Evolutionary conservation across 768 basidiomycete species (phyloP), one percentile per base, ranked within the genome.

Genomic region (Boletus huronensis): DNA sequence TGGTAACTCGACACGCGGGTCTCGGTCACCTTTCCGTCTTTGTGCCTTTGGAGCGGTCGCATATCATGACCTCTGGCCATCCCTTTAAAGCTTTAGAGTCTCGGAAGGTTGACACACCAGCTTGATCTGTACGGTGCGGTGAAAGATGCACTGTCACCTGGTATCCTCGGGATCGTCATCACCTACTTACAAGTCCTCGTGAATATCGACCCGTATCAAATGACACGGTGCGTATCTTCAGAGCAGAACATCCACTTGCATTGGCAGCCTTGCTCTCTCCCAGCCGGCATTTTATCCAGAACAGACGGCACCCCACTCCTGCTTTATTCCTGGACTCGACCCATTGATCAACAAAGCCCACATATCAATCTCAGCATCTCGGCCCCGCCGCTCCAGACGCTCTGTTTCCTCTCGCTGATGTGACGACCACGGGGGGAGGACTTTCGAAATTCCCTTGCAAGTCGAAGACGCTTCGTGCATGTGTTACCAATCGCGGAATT

Each of bases 21-120:
- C 5, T 50, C 34, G 19, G n/a, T n/a, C n/a, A n/a, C 58, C 16
- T 58, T 49, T 21, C 21, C 32, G 14, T 11, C 32, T 38, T 40
- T 29, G 25, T 48, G 47, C 9, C 25, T 58, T 49, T 48, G 58
- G 35, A 29, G 34, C 21, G 9, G 35, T 52, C 34, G 36, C 50
- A 23, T 48, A 45, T 31, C 46, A 17, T 14, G 41, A 58, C 29
- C 23, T 58, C 29, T 56, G 58, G 58, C 58, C 58, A 14, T 40
- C 48, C n/a, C n/a, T 49, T 52, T 48, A 52, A 32, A 13, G 5
- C 13, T 5, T 13, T 16, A 16, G n/a, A n/a, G 31, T 21, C 52
- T 51, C 11, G 40, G 7, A 21, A 38, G 39, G 14, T 31, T 13
- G 29, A 19, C 19, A 29, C 19, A 52, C 50, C 28, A 19, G 6